These are phyloP conservation scores for Paecilomyces variotii DNA, from an alignment of 2,329 filamentous ascomycete species.

Conservation along the genomic window DNA sequence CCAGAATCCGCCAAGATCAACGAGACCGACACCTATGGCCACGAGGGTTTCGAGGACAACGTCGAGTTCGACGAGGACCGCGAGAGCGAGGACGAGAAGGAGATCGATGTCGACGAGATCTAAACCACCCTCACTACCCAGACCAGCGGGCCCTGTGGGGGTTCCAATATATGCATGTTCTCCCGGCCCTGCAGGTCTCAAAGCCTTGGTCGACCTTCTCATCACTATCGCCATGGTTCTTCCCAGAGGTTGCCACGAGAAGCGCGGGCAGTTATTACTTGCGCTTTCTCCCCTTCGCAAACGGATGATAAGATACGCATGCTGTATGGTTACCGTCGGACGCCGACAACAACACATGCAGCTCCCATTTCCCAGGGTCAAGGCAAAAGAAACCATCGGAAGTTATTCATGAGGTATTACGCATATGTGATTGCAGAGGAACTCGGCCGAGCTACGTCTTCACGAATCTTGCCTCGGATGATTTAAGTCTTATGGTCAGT, in stretches of 20 bases:
- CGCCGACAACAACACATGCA: background rate
- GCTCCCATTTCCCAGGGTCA: background rate
- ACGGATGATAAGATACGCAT: background rate
- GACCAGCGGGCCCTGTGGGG: slow-evolving; percentile 24
- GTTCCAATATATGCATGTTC: slow-evolving; percentile 12
- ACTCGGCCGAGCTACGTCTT: background rate
- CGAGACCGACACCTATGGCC: slow-evolving; percentile 87
- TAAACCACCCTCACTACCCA: slow-evolving; percentile 41
- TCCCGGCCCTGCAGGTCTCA: slow-evolving; percentile 6
- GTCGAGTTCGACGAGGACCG: slow-evolving; percentile 98
- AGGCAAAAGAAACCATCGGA: background rate
- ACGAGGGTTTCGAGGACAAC: slow-evolving; percentile 90
- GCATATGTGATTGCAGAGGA: background rate
- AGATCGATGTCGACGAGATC: slow-evolving; percentile 94
- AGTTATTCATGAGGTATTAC: background rate
- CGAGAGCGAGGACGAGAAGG: slow-evolving; percentile 61
- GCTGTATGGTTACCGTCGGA: background rate
- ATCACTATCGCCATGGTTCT: background rate
- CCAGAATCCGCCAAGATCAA: slow-evolving; percentile 99
- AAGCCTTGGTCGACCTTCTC: background rate
- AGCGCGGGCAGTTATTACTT: background rate
- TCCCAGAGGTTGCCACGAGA: background rate
- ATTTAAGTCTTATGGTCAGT: background rate
- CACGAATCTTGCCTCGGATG: background rate
- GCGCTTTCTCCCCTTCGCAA: background rate